Evolutionary conservation across 371 early-diverging fungal species (phyloP).

Genomic region (Basidiobolus meristosporus): DNA sequence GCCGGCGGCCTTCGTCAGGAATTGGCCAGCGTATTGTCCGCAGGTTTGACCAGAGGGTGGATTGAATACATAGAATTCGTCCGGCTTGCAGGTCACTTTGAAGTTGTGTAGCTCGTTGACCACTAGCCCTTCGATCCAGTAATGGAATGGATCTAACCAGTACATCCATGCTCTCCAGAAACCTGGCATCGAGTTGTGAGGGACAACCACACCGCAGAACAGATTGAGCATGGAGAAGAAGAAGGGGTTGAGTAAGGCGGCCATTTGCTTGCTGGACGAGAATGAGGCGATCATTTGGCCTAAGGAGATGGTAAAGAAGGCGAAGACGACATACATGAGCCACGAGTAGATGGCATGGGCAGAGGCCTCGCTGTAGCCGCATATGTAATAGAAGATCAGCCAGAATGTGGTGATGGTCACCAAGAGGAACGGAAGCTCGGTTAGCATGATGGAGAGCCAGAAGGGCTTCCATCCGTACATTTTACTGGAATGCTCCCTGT

Average conservation of each 20-base stretch:
- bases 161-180: conserved; percentile 70
- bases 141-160: conserved; percentile 52
- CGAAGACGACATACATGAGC: conserved; percentile 30
- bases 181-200: conserved; percentile 33
- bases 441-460: conserved; percentile 23
- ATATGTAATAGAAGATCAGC: conserved; percentile 49
- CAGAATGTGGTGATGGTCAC: conserved; percentile 32
- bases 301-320: conserved; percentile 41
- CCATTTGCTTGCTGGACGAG: conserved; percentile 26
- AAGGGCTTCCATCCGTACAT: conserved; percentile 55
- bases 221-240: conserved; percentile 46
- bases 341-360: conserved; percentile 36
- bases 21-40: conserved; percentile 29
- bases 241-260: conserved; percentile 51
- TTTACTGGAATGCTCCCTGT: conserved; percentile 43
- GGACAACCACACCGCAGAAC: conserved; percentile 55
- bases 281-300: conserved; percentile 52
- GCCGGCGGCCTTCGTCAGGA: conserved; percentile 27
- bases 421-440: conserved; percentile 36
- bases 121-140: conserved; percentile 34
- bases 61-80: conserved; percentile 22
- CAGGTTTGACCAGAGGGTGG: conserved; percentile 42
- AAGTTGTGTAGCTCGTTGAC: conserved; percentile 36
- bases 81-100: conserved; percentile 21
- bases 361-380: conserved; percentile 19